Conservation (phyloP, 345 rosid species). For the Kernera saxatilis region DNA sequence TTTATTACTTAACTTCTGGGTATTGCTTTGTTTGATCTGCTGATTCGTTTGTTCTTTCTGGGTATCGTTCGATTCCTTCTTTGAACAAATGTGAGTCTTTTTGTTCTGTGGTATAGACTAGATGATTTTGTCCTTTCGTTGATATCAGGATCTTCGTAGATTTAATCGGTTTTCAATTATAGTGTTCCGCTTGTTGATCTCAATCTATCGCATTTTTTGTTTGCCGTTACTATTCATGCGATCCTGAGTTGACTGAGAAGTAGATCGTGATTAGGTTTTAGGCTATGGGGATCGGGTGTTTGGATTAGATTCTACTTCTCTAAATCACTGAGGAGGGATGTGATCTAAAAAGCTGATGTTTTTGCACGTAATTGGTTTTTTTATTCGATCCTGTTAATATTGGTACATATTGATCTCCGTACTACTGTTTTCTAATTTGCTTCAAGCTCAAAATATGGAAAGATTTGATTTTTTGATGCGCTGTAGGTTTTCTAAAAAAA, state of each 20-base stretch:
- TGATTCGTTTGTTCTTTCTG: neutral
- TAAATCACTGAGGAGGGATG: neutral
- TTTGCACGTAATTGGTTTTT: neutral
- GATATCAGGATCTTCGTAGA: neutral
- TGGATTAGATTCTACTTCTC: neutral
- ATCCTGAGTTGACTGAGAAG: neutral
- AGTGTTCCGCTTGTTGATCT: neutral
- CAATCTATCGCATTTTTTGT: neutral
- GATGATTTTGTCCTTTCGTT: neutral
- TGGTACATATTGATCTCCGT: neutral
- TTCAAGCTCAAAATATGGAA: neutral
- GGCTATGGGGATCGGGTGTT: neutral
- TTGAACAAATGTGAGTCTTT: neutral
- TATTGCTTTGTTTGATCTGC: slow-evolving; percentile 5
- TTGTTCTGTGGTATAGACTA: neutral
- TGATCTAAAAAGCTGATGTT: neutral
- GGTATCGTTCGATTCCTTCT: neutral
- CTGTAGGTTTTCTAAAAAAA: slow-evolving; percentile 7
- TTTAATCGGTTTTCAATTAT: neutral
- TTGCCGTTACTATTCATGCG: neutral
- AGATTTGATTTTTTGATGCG: neutral
- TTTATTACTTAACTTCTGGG: neutral
- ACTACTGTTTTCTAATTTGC: neutral
- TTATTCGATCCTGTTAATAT: neutral
- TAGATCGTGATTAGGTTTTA: slow-evolving; percentile 7